Evolutionary conservation across 1,284 basidiomycete species (phyloP).

Genomic region (Fomitopsis betulina): DNA sequence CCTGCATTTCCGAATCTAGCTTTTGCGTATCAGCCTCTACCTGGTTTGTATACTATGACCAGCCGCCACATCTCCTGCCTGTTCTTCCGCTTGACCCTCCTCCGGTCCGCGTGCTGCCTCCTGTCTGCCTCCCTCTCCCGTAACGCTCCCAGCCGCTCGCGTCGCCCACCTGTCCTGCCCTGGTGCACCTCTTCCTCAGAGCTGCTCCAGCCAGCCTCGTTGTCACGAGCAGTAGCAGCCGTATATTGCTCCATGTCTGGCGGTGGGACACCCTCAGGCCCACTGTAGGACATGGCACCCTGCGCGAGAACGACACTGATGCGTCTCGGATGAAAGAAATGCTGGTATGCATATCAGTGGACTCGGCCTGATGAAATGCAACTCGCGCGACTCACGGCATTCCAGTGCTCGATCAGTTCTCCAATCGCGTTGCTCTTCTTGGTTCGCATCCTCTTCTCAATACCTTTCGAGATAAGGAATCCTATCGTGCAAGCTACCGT

Average conservation of each 20-base stretch:
- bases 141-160: not conserved
- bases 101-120: not conserved
- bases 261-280: not conserved
- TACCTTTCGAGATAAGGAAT: conserved; percentile 7
- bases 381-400: conserved; percentile 10
- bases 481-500: conserved; percentile 1
- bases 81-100: not conserved
- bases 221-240: not conserved
- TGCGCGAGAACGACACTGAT: conserved; percentile 30
- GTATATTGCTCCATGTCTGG: conserved; percentile 3
- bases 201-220: not conserved
- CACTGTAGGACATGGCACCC: conserved; percentile 13
- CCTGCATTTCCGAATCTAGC: too few relatives aligned
- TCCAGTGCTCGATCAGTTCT: conserved; percentile 19
- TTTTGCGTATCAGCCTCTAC: not conserved
- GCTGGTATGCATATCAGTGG: conserved; percentile 8
- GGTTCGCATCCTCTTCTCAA: conserved; percentile 8
- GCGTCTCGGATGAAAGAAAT: conserved; percentile 31
- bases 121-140: not conserved
- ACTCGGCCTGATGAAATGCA: too few relatives aligned
- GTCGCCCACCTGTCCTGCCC: not conserved
- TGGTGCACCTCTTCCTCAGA: not conserved
- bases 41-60: not conserved
- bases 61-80: not conserved
- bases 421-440: conserved; percentile 11